A percentile compares a stretch with the other conserved stretches of the same genome.
Conservation (phyloP, 495 filamentous ascomycete species). For the Paragyromitra xinjiangensis region DNA sequence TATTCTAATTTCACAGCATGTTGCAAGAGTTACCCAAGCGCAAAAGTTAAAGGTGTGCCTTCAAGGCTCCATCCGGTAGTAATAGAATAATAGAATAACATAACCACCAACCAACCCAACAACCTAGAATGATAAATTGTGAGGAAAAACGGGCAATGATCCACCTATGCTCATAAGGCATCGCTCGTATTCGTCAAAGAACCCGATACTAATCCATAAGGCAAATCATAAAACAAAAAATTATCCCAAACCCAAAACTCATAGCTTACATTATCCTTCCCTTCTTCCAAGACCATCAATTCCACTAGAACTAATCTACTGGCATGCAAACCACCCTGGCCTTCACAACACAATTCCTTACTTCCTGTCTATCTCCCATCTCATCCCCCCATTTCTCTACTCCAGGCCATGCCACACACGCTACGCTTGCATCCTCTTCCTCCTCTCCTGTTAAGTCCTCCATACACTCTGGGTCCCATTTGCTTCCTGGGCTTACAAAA, state of each 20-base stretch:
- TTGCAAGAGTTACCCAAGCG: no score
- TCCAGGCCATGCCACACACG: conserved; percentile 47
- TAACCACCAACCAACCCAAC: no score
- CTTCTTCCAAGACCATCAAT: not conserved
- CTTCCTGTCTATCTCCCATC: conserved; percentile 43
- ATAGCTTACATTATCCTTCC: not conserved
- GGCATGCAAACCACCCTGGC: conserved; percentile 47
- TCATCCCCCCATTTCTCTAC: conserved; percentile 52
- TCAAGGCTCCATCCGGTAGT: no score
- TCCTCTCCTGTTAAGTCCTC: conserved; percentile 50
- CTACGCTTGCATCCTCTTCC: conserved; percentile 37
- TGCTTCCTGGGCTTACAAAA: conserved; percentile 1
- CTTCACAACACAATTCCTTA: conserved; percentile 48
- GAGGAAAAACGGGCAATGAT: not conserved
- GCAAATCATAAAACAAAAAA: not conserved
- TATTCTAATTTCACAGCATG: no score
- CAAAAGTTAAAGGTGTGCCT: no score
- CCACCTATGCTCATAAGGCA: not conserved
- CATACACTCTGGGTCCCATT: conserved; percentile 45
- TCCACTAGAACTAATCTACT: not conserved
- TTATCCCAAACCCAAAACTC: not conserved
- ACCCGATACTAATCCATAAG: conserved; percentile 4
- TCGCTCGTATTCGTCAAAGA: conserved; percentile 1
- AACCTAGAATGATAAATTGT: not conserved
- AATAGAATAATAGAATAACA: not conserved